Evolutionary conservation across 805 yeast genomes (phyloP).

Genomic region (Priceomyces castillae): DNA sequence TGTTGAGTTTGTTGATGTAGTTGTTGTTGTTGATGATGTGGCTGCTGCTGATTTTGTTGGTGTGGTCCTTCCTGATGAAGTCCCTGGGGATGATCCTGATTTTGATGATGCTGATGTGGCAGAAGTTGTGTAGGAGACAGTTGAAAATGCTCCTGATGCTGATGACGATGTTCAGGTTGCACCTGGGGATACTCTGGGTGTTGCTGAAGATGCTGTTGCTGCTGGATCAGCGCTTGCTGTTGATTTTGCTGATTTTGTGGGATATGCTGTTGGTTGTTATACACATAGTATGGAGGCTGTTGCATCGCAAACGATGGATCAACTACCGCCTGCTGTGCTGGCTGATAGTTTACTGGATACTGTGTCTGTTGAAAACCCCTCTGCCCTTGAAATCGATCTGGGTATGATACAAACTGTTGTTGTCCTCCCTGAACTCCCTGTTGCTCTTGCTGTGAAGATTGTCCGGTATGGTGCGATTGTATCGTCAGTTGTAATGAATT

Average conservation of each 20-base stretch:
- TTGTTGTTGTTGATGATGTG: not conserved
- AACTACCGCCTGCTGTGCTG: not conserved
- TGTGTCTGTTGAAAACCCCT: not conserved
- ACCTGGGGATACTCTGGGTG: constrained; percentile 7
- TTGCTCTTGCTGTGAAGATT: not conserved
- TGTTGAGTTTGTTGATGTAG: constrained; percentile 11
- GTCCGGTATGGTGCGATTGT: not conserved
- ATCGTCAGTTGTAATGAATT: not conserved
- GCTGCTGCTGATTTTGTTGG: constrained; percentile 5
- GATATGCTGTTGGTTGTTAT: constrained; percentile 14
- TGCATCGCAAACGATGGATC: not conserved
- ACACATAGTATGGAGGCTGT: constrained; percentile 6
- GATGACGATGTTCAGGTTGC: constrained; percentile 3
- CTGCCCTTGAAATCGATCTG: not conserved
- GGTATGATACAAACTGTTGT: not conserved
- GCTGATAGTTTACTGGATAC: not conserved
- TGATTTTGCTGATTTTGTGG: not conserved
- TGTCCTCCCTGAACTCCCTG: too few relatives aligned
- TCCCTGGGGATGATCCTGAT: constrained; percentile 6
- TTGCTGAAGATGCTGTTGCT: constrained; percentile 44
- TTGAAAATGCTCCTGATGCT: constrained; percentile 6
- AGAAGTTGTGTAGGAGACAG: constrained; percentile 6
- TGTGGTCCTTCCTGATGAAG: constrained; percentile 6
- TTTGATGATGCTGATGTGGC: constrained; percentile 6
- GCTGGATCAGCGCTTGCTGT: constrained; percentile 74